phyloP scores from a whole-genome alignment of 139 green algal genomes.

The Spirogloea muscicola region DNA sequence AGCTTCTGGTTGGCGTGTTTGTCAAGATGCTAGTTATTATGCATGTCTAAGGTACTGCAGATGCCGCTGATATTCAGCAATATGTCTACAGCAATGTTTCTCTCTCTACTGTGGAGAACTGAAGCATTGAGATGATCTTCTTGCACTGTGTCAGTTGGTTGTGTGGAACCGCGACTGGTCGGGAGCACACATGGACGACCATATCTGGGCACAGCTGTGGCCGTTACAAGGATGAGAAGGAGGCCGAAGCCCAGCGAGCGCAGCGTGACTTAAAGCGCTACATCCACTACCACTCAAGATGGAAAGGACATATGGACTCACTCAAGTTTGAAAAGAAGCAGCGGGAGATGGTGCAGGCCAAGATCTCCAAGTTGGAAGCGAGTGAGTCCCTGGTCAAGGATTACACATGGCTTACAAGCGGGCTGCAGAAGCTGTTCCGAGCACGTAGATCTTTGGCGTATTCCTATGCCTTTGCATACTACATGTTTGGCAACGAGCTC shows the following conservation, averaged over 20 bases:
- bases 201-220: constrained; percentile 82
- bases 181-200: constrained; percentile 70
- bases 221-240: constrained; percentile 70
- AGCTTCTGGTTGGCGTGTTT: too few relatives aligned
- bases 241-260: constrained; percentile 59
- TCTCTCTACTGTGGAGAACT: too few relatives aligned
- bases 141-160: constrained; percentile 76
- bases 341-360: constrained; percentile 50
- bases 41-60: too few relatives aligned
- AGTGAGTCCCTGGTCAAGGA: constrained; percentile 44
- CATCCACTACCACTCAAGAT: constrained; percentile 84
- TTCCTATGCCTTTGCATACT: constrained; percentile 82
- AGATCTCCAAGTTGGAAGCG: constrained; percentile 50
- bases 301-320: constrained; percentile 70
- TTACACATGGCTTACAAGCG: constrained; percentile 58
- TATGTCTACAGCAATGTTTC: too few relatives aligned
- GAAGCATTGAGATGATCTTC: too few relatives aligned
- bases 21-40: too few relatives aligned
- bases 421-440: constrained; percentile 66
- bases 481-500: constrained; percentile 76
- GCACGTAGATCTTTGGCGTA: constrained; percentile 69
- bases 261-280: constrained; percentile 75
- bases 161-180: constrained; percentile 73
- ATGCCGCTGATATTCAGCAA: too few relatives aligned
- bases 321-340: constrained; percentile 57